Conservation (phyloP, 805 yeast species). For the Pichia rugopelliculosa region DNA sequence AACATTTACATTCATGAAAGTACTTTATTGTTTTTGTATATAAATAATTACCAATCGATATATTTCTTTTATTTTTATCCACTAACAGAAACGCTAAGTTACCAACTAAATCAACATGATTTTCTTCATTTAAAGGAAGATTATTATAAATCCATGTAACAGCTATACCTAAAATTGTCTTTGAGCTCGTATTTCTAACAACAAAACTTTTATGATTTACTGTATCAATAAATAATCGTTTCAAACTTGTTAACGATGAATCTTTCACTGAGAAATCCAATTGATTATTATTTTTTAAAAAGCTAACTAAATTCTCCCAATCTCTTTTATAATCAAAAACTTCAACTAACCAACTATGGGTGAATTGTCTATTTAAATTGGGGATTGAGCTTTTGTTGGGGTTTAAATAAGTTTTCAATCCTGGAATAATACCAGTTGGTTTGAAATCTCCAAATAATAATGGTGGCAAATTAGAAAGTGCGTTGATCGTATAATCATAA, state of each 20-base stretch:
- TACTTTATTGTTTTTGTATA: slow-evolving; percentile 11
- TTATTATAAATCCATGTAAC: slow-evolving; percentile 44
- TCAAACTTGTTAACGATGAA: slow-evolving; percentile 17
- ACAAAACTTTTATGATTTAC: slow-evolving; percentile 43
- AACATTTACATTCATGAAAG: slow-evolving; percentile 18
- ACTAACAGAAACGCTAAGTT: slow-evolving; percentile 35
- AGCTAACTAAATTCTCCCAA: slow-evolving; percentile 42
- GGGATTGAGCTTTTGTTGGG: not conserved
- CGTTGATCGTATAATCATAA: slow-evolving; percentile 51
- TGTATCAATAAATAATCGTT: slow-evolving; percentile 13
- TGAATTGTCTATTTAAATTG: slow-evolving; percentile 8
- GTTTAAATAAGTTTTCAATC: slow-evolving; percentile 27
- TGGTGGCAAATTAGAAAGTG: slow-evolving; percentile 40
- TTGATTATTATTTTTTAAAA: slow-evolving; percentile 35
- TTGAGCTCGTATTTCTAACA: slow-evolving; percentile 49
- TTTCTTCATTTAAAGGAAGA: slow-evolving; percentile 31
- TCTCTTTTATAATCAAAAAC: slow-evolving; percentile 44
- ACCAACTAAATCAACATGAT: not conserved
- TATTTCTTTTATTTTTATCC: slow-evolving; percentile 34
- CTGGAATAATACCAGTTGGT: slow-evolving; percentile 51
- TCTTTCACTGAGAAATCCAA: slow-evolving; percentile 3
- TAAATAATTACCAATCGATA: slow-evolving; percentile 5
- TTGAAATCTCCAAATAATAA: slow-evolving; percentile 47
- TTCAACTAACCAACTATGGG: slow-evolving; percentile 47
- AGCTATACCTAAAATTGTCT: slow-evolving; percentile 46